A percentile compares a stretch with the other conserved stretches of the same genome.
These are phyloP conservation scores for Backusella tuberculispora DNA, from an alignment of 192 early-diverging fungal genomes.

Conservation along the genomic window DNA sequence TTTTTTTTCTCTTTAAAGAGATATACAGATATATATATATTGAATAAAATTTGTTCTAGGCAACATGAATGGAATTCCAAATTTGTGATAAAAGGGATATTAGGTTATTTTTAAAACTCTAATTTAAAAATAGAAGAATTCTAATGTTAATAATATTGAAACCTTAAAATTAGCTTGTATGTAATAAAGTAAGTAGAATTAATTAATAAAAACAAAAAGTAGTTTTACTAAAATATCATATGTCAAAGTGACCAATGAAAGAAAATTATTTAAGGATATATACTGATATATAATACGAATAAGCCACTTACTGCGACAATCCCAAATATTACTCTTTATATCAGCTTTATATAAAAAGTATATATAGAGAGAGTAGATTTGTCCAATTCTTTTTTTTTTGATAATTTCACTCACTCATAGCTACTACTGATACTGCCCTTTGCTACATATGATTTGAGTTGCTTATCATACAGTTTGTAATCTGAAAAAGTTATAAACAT, in stretches of 20 bases:
- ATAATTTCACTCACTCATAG: neutral
- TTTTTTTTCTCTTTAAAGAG: no score
- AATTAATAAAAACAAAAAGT: neutral
- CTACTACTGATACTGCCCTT: neutral
- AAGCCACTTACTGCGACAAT: no score
- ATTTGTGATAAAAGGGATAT: neutral
- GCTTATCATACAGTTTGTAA: neutral
- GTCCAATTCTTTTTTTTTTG: no score
- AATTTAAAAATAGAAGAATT: conserved; percentile 10
- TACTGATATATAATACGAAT: no score
- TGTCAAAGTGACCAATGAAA: neutral
- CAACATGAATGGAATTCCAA: neutral
- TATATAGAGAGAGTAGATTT: no score
- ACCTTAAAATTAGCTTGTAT: neutral
- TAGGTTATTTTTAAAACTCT: conserved; percentile 5
- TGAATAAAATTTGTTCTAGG: neutral
- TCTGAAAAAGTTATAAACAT: neutral
- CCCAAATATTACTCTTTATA: no score
- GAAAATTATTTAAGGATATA: neutral
- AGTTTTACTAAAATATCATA: neutral
- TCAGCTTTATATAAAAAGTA: no score
- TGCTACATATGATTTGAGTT: neutral
- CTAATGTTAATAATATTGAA: neutral
- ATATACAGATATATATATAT: no score
- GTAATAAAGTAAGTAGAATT: neutral